phyloP scores from a whole-genome alignment of 2,329 filamentous ascomycete species.

The Colletotrichum truncatum region DNA sequence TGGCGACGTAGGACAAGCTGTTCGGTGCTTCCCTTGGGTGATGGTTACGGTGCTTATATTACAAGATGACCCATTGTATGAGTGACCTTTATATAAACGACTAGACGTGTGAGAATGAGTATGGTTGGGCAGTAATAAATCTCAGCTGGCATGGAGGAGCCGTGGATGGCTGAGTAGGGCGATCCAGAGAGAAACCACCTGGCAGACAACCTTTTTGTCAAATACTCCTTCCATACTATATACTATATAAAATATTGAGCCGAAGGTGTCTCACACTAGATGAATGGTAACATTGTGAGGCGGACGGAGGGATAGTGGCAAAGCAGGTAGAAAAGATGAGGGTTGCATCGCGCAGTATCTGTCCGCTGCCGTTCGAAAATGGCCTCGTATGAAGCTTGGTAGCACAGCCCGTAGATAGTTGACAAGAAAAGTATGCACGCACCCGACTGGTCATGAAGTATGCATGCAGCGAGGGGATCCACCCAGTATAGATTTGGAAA shows the following conservation, averaged over 20 bases:
- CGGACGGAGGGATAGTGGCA: not conserved
- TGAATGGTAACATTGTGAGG: not conserved
- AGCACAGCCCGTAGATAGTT: conserved; percentile 14
- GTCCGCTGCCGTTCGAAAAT: conserved; percentile 45
- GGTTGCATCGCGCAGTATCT: conserved; percentile 35
- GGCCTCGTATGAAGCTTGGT: conserved; percentile 43
- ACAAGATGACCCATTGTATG: not conserved
- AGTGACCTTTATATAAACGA: not conserved
- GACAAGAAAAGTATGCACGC: conserved; percentile 17
- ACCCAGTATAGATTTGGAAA: not conserved
- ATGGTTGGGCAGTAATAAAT: not conserved
- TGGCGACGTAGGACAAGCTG: not conserved
- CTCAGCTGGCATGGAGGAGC: not conserved
- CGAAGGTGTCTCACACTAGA: not conserved
- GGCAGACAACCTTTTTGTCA: not conserved
- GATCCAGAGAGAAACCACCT: not conserved
- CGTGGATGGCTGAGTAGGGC: not conserved
- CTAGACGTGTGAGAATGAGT: not conserved
- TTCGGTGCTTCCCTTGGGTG: not conserved
- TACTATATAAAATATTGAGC: too few species aligned
- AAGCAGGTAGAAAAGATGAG: conserved; percentile 3
- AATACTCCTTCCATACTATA: conserved; percentile 6
- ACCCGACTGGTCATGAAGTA: conserved; percentile 17
- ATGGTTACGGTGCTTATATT: not conserved
- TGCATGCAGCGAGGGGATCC: not conserved